Percentiles rank a stretch among this genome's conserved stretches.
These are phyloP conservation scores for Mucor plumbeus DNA, from an alignment of 371 early-diverging fungal genomes.

Conservation along the genomic window DNA sequence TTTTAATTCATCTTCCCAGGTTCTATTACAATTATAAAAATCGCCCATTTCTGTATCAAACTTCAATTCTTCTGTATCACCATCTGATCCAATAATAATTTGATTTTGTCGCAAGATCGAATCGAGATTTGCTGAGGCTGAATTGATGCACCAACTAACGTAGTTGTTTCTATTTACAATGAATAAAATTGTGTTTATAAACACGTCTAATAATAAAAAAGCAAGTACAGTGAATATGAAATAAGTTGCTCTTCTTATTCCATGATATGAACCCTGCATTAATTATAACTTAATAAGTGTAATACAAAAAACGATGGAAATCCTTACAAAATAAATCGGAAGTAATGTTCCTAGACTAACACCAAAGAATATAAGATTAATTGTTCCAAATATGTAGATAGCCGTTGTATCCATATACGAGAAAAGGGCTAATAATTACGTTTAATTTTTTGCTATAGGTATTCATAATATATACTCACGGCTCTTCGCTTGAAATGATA, in stretches of 20 bases:
- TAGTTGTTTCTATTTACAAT: slow-evolving; percentile 33
- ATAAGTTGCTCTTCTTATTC: slow-evolving; percentile 22
- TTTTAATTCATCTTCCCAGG: slow-evolving; percentile 54
- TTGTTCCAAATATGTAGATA: slow-evolving; percentile 46
- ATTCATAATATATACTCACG: slow-evolving; percentile 35
- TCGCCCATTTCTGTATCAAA: slow-evolving; percentile 26
- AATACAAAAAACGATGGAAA: neutral
- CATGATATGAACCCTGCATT: slow-evolving; percentile 14
- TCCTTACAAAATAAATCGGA: slow-evolving; percentile 37
- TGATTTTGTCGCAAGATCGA: neutral
- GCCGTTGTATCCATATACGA: slow-evolving; percentile 37
- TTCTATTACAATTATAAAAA: slow-evolving; percentile 48
- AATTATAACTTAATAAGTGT: neutral
- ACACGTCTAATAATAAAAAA: slow-evolving; percentile 32
- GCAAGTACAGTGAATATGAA: slow-evolving; percentile 30
- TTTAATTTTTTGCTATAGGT: slow-evolving; percentile 4
- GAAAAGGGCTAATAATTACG: slow-evolving; percentile 41
- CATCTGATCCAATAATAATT: neutral
- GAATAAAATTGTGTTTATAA: slow-evolving; percentile 43
- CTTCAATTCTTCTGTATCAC: neutral
- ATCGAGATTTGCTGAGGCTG: slow-evolving; percentile 22
- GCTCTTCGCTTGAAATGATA: slow-evolving; percentile 50
- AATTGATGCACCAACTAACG: slow-evolving; percentile 35
- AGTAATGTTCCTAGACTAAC: slow-evolving; percentile 37
- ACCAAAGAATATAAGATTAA: slow-evolving; percentile 42